phyloP scores from a whole-genome alignment of 257 asterid genomes.

The Leptodermis oblonga region DNA sequence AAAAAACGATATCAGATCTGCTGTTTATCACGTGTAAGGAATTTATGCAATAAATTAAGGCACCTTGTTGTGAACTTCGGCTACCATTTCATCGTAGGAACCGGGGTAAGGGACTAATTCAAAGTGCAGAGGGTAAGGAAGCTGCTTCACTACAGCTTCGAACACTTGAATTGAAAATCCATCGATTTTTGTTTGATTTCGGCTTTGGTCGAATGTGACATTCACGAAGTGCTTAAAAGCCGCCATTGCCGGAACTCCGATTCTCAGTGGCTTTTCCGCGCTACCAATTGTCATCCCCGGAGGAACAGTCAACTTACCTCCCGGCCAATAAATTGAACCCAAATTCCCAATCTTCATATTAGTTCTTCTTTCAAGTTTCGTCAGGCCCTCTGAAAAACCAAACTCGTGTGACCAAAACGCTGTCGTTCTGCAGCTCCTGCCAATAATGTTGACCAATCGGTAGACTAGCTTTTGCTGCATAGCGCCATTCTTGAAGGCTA shows the following conservation, averaged over 20 bases:
- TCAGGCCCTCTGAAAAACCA: conserved; percentile 32
- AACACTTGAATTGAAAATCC: conserved; percentile 64
- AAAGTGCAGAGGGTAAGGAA: conserved; percentile 43
- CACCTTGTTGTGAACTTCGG: conserved; percentile 55
- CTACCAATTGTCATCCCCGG: conserved; percentile 37
- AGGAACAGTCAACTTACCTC: conserved; percentile 40
- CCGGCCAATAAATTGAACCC: conserved; percentile 58
- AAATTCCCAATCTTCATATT: conserved; percentile 13
- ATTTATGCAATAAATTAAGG: too few species aligned
- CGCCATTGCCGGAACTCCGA: conserved; percentile 54
- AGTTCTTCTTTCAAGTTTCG: conserved; percentile 4
- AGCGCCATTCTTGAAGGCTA: conserved; percentile 42
- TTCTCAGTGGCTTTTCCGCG: conserved; percentile 36
- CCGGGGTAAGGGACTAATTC: conserved; percentile 42
- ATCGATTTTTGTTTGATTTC: conserved; percentile 25
- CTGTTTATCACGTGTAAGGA: too few species aligned
- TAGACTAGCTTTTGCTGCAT: conserved; percentile 32
- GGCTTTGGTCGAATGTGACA: conserved; percentile 25
- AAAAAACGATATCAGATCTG: too few species aligned
- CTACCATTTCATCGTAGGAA: conserved; percentile 54
- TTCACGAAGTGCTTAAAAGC: conserved; percentile 53
- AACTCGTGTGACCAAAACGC: conserved; percentile 43
- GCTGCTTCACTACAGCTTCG: conserved; percentile 40
- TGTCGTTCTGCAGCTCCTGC: conserved; percentile 45
- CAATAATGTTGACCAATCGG: conserved; percentile 48